Evolutionary conservation across 768 basidiomycete species (phyloP), one percentile per base, ranked within the genome.

Genomic region (Punctularia strigosozonata): DNA sequence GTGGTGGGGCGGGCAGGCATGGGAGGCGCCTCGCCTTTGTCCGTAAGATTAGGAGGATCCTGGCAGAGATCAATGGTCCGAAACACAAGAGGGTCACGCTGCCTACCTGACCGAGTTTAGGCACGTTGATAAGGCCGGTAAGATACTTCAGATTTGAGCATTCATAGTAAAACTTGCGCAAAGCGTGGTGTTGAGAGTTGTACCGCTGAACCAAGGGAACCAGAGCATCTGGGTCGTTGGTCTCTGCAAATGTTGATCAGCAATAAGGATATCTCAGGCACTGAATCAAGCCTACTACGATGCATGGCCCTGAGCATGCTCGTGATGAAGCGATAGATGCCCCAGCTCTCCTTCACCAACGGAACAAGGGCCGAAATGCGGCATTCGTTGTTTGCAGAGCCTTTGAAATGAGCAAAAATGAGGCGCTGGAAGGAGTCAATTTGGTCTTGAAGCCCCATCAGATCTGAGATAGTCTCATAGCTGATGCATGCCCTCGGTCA

Each of bases 251-350:
- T 39, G 19, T n/a, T 47, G 25, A 49, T 36, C 34, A 36, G 37
- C 25, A 21, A 8, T 24, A 32, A 28, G 15, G 30, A 21, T 36
- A 17, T 22, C 40, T 2, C 39, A 4, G 13, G 12, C 33, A 8
- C 10, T 10, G 33, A 28, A 28, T 1, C 3, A 33, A 19, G 64
- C 76, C 55, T 53, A 94, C 94, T 67, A 63, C 95, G 69, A 55
- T 94, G 87, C 84, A 99, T 87, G 1, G 95, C 95, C 19, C 95
- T 72, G 56, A 98, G 65, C 95, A 99, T 99, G 62, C 88, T 92
- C 7, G 94, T 98, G 55, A 98, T 92, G 62, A 98, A 99, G 33
- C 89, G 75, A 61, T 99, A 99, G 42, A 99, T 99, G 25, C 94
- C 94, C 79, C 92, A 99, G 50, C 89, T 94, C 62, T 99, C 95